Percentiles rank a stretch among this genome's conserved stretches.
These are phyloP conservation scores for Lasiosphaeriaceae sp. DNA, from an alignment of 495 filamentous ascomycete species.

Conservation along the genomic window DNA sequence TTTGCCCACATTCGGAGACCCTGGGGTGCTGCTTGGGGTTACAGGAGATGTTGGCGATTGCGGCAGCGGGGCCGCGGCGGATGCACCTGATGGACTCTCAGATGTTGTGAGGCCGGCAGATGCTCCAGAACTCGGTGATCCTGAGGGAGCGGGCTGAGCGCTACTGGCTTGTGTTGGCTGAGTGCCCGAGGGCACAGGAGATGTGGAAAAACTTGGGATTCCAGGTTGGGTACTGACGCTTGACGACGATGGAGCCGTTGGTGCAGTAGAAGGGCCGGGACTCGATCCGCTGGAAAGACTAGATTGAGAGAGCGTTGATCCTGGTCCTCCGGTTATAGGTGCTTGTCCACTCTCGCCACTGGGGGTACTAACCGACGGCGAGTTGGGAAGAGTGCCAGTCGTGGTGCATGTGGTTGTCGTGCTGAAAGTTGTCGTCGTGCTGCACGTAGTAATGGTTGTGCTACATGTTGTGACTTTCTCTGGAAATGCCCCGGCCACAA, in stretches of 20 bases:
- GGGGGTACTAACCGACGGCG: background rate
- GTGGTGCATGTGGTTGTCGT: slow-evolving; percentile 10
- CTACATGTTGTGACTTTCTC: slow-evolving; percentile 15
- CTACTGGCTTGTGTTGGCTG: background rate
- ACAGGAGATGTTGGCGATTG: background rate
- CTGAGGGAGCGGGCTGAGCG: background rate
- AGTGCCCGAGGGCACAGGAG: background rate
- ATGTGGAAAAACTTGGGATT: background rate
- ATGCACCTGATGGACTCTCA: background rate
- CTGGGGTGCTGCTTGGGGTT: too few species aligned
- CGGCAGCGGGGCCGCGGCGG: background rate
- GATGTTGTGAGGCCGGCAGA: background rate
- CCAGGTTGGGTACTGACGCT: background rate
- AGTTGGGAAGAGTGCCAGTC: background rate
- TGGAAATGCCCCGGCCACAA: slow-evolving; percentile 5
- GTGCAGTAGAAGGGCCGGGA: background rate
- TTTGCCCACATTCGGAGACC: too few species aligned
- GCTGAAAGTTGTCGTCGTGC: slow-evolving; percentile 11
- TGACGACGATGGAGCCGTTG: background rate
- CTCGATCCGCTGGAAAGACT: background rate
- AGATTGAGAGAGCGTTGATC: background rate
- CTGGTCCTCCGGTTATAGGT: background rate
- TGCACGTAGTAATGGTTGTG: slow-evolving; percentile 17
- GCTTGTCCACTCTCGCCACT: background rate
- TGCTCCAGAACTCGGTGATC: background rate